Conservation (phyloP, 306 rosid species). For the Luffa aegyptiaca region DNA sequence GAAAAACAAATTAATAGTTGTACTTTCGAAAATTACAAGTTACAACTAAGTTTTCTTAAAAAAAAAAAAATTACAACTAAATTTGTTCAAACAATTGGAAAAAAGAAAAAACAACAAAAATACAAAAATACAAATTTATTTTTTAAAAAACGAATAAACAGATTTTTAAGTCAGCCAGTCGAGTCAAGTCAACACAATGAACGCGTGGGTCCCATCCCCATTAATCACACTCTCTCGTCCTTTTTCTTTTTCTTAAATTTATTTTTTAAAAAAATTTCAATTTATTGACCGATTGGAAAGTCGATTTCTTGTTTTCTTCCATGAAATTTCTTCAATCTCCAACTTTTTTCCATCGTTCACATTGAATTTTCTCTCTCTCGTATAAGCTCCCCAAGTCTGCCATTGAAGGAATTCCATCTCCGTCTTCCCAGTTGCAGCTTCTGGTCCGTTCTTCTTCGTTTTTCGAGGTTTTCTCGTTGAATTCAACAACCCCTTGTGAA, state of each 20-base stretch:
- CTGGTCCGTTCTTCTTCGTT: neutral
- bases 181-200: conserved; percentile 6
- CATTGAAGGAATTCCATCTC: neutral
- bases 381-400: neutral
- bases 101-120: neutral
- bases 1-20: neutral
- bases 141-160: neutral
- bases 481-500: neutral
- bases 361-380: neutral
- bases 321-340: neutral
- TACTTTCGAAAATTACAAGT: neutral
- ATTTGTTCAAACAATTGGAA: neutral
- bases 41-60: neutral
- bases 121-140: neutral
- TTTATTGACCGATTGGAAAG: neutral
- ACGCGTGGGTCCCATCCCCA: conserved; percentile 1
- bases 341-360: neutral
- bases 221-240: neutral
- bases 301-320: conserved; percentile 4
- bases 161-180: neutral
- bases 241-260: neutral
- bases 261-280: neutral
- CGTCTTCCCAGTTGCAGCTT: neutral
- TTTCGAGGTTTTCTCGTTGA: neutral
- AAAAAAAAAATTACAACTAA: neutral